Evolutionary conservation across 1,284 basidiomycete genomes (phyloP).

Genomic region (Mycosarcoma mackinlayi): DNA sequence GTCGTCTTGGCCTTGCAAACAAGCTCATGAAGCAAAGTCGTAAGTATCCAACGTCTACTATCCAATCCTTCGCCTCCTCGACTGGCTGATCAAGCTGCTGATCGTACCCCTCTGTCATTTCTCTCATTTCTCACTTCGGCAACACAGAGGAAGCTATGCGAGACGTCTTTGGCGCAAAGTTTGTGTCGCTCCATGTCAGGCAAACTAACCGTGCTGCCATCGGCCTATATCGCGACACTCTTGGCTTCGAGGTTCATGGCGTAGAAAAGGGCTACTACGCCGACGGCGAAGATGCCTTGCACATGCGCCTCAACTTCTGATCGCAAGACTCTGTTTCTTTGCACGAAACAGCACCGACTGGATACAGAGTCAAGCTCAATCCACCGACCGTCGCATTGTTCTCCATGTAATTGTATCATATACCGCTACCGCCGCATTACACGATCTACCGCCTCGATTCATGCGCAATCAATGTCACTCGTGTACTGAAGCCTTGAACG

Average conservation of each 20-base stretch:
- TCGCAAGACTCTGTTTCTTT: too few relatives aligned
- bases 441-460: background rate
- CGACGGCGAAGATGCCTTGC: conserved; percentile 66
- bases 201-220: conserved; percentile 68
- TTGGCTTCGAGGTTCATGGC: conserved; percentile 65
- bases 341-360: too few relatives aligned
- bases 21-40: conserved; percentile 68
- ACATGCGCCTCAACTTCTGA: conserved; percentile 62
- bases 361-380: too few relatives aligned
- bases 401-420: conserved; percentile 20
- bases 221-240: conserved; percentile 62
- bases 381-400: background rate
- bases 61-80: too few relatives aligned
- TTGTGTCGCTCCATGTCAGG: conserved; percentile 66
- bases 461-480: too few relatives aligned
- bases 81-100: background rate
- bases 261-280: conserved; percentile 67
- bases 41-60: conserved; percentile 31
- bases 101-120: background rate
- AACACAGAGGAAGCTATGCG: conserved; percentile 65
- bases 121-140: too few relatives aligned
- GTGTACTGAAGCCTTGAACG: too few relatives aligned
- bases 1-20: conserved; percentile 65
- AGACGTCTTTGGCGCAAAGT: conserved; percentile 64
- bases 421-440: conserved; percentile 3